phyloP scores from a whole-genome alignment of 805 yeast genomes.

The Candida maris region DNA sequence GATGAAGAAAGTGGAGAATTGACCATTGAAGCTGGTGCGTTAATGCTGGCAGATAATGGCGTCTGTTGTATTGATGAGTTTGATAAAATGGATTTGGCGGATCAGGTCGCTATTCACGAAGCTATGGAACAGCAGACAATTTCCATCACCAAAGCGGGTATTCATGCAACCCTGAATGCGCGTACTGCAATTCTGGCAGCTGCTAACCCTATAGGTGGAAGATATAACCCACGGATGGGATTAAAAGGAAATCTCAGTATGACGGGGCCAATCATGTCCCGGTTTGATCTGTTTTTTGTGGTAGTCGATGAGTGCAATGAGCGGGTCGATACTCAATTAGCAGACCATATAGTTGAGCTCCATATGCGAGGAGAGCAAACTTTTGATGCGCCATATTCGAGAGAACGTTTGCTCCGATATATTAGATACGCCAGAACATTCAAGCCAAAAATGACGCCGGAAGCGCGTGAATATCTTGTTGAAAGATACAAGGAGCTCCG shows the following conservation, averaged over 20 bases:
- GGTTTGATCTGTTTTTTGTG: constrained; percentile 94
- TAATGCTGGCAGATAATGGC: constrained; percentile 98
- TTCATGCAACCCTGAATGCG: constrained; percentile 95
- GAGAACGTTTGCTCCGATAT: constrained; percentile 83
- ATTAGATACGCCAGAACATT: constrained; percentile 90
- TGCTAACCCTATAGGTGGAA: constrained; percentile 97
- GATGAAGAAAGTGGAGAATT: constrained; percentile 97
- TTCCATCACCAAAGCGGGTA: constrained; percentile 97
- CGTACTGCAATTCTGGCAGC: constrained; percentile 96
- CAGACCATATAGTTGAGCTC: constrained; percentile 86
- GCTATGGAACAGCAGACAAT: constrained; percentile 99
- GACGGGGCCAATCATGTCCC: constrained; percentile 99
- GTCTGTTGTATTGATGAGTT: constrained; percentile 98
- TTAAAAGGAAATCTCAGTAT: constrained; percentile 83
- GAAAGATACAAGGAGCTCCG: constrained; percentile 80
- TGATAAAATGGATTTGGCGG: constrained; percentile 93
- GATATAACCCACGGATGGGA: constrained; percentile 85
- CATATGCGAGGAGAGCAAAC: constrained; percentile 82
- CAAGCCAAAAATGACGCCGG: constrained; percentile 81
- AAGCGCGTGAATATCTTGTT: constrained; percentile 74
- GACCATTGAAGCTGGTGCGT: constrained; percentile 97
- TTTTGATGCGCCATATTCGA: constrained; percentile 81
- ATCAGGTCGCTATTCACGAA: constrained; percentile 98
- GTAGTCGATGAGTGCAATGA: constrained; percentile 94
- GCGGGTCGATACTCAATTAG: constrained; percentile 81